Percentiles rank a stretch among this genome's conserved stretches.
Evolutionary conservation across 768 basidiomycete species (phyloP).

Genomic region (Amanita molliuscula): DNA sequence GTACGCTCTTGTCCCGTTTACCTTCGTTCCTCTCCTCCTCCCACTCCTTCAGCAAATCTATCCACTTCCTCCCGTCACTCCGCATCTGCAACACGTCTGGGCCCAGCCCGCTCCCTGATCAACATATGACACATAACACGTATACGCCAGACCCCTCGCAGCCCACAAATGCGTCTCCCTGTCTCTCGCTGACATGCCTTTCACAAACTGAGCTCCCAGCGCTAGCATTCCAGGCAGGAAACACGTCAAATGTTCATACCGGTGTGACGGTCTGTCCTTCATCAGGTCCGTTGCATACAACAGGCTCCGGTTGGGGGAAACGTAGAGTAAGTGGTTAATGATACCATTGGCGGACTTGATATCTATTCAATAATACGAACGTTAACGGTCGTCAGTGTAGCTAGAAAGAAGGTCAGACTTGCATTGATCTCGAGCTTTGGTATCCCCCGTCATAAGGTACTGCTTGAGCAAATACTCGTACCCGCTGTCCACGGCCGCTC

Average conservation of each 20-base stretch:
- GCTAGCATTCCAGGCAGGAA: conserved; percentile 60
- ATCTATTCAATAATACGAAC: conserved; percentile 23
- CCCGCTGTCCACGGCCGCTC: conserved; percentile 50
- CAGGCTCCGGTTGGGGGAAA: conserved; percentile 45
- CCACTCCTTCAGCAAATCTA: conserved; percentile 36
- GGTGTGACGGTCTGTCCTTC: conserved; percentile 25
- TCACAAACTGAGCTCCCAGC: conserved; percentile 45
- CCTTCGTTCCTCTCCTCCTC: conserved; percentile 23
- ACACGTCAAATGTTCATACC: conserved; percentile 59
- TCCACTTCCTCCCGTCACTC: conserved; percentile 28
- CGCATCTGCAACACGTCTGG: conserved; percentile 44
- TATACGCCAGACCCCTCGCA: conserved; percentile 60
- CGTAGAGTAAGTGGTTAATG: conserved; percentile 44
- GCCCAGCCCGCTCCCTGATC: conserved; percentile 57
- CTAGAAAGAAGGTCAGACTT: conserved; percentile 11
- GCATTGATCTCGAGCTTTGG: conserved; percentile 42
- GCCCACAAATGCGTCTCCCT: conserved; percentile 54
- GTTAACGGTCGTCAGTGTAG: background rate
- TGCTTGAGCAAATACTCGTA: conserved; percentile 65
- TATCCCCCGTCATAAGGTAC: conserved; percentile 45
- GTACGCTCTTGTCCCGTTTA: conserved; percentile 24
- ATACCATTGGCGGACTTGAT: conserved; percentile 41
- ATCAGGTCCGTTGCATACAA: conserved; percentile 52
- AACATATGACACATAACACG: conserved; percentile 56
- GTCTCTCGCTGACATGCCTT: conserved; percentile 16